Evolutionary conservation across 495 filamentous ascomycete species (phyloP).

Genomic region (Rhizodiscina lignyota): DNA sequence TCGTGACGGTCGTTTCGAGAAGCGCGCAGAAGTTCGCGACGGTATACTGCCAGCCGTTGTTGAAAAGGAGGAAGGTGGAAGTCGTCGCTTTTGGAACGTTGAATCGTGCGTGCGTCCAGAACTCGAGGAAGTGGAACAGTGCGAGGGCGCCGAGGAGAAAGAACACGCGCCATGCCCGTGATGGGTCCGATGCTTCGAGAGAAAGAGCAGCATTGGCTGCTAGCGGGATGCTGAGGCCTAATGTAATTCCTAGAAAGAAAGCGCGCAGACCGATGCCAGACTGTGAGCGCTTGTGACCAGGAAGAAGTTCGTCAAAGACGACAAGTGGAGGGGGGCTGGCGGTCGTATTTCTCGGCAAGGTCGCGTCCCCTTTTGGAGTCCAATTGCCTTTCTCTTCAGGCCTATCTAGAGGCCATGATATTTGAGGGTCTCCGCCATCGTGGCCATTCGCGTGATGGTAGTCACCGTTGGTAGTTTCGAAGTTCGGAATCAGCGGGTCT

Average conservation of each 20-base stretch:
- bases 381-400: no score
- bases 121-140: constrained; percentile 92
- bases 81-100: constrained; percentile 60
- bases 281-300: constrained; percentile 39
- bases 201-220: constrained; percentile 25
- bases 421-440: no score
- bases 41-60: constrained; percentile 73
- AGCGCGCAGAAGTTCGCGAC: constrained; percentile 61
- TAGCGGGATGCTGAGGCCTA: constrained; percentile 26
- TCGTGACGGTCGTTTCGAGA: constrained; percentile 48
- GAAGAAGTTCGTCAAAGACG: no score
- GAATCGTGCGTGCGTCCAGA: constrained; percentile 67
- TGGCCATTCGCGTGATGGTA: no score
- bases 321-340: no score
- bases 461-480: no score
- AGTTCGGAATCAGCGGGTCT: no score
- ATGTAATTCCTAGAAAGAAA: constrained; percentile 36
- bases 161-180: constrained; percentile 62
- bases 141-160: constrained; percentile 64
- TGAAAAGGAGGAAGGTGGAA: constrained; percentile 65
- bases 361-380: no score
- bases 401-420: no score
- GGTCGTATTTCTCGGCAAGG: no score
- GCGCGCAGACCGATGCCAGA: constrained; percentile 63
- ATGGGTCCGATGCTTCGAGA: constrained; percentile 25